Conservation (phyloP, 1,284 basidiomycete species). For the Cryptococcus depauperatus region DNA sequence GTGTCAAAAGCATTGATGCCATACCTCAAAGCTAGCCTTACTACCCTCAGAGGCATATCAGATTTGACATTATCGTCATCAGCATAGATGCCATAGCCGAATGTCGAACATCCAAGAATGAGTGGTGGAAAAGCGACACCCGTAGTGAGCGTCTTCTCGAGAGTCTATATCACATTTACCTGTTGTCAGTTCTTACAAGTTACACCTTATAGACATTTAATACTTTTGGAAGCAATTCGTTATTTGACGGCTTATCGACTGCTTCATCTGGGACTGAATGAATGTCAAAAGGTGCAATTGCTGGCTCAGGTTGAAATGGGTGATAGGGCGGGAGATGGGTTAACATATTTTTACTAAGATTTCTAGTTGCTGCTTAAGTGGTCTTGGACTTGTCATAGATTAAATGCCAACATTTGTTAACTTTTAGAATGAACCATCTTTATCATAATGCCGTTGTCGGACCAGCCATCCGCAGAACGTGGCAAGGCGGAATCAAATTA, state of each 20-base stretch:
- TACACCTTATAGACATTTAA: conserved; percentile 19
- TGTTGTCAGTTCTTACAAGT: background rate
- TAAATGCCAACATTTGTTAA: no score
- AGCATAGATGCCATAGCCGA: conserved; percentile 64
- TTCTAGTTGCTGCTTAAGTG: no score
- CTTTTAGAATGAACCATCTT: no score
- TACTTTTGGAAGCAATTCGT: conserved; percentile 19
- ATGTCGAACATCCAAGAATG: conserved; percentile 61
- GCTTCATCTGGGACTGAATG: conserved; percentile 14
- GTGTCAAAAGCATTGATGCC: conserved; percentile 90
- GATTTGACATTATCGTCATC: conserved; percentile 55
- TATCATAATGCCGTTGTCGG: no score
- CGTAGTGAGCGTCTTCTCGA: background rate
- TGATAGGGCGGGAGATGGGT: conserved; percentile 25
- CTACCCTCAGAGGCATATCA: conserved; percentile 58
- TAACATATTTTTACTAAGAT: no score
- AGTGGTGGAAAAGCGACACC: conserved; percentile 49
- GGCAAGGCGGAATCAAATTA: no score
- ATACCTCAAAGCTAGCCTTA: conserved; percentile 73
- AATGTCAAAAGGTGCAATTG: conserved; percentile 20
- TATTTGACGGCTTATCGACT: conserved; percentile 17
- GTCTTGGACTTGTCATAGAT: no score
- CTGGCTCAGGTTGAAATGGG: conserved; percentile 31
- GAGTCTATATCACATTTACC: background rate
- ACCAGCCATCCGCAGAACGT: no score